Evolutionary conservation across 371 early-diverging fungal genomes (phyloP).

Genomic region (Chytridiales sp.): DNA sequence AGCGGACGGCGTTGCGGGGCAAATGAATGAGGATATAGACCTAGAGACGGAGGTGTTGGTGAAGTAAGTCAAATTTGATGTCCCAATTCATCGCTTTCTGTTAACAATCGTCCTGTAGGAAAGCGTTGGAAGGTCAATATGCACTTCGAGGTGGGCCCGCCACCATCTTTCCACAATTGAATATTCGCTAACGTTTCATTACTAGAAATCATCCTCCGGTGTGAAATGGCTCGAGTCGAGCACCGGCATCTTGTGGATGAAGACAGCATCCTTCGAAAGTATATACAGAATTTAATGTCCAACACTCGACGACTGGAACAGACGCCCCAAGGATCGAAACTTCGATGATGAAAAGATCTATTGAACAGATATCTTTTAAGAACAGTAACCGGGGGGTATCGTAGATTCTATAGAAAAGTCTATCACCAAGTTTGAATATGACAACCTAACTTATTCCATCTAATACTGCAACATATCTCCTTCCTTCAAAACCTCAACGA

Average conservation of each 20-base stretch:
- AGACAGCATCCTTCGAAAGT: conserved; percentile 20
- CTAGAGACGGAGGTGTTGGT: conserved; percentile 15
- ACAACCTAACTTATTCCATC: no score
- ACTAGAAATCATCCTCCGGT: conserved; percentile 9
- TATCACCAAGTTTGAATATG: no score
- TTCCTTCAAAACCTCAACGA: no score
- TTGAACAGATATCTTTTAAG: no score
- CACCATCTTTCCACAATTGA: background rate
- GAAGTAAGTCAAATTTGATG: conserved; percentile 5
- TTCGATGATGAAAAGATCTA: no score
- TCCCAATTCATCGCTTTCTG: background rate
- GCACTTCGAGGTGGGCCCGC: conserved; percentile 4
- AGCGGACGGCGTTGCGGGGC: conserved; percentile 12
- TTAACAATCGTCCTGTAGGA: background rate
- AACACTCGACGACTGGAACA: no score
- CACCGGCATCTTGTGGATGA: conserved; percentile 19
- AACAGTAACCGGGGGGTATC: no score
- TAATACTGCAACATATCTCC: no score
- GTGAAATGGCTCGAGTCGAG: conserved; percentile 14
- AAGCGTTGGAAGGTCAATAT: conserved; percentile 17
- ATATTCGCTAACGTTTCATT: background rate
- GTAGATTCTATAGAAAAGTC: no score
- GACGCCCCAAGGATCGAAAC: no score
- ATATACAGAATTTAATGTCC: conserved; percentile 22
- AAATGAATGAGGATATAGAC: background rate